Percentiles rank a stretch among this genome's conserved stretches.
phyloP scores from a whole-genome alignment of 768 basidiomycete genomes.

The Suillus sp. region DNA sequence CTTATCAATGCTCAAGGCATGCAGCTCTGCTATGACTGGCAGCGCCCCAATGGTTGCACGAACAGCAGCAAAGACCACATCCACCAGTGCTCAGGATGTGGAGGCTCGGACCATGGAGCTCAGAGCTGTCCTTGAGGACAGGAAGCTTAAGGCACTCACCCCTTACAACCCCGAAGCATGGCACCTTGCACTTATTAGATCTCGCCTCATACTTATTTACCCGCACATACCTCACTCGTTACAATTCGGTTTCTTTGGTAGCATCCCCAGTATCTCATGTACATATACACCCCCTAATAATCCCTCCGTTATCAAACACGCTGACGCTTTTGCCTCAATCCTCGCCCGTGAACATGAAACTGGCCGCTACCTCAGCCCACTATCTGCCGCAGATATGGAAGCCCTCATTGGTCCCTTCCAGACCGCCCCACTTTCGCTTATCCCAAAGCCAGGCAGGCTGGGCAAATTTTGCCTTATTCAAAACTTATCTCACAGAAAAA shows the following conservation, averaged over 20 bases:
- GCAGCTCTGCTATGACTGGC: neutral
- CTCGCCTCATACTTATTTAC: neutral
- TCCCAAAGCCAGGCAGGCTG: slow-evolving; percentile 38
- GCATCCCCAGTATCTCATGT: fast-evolving
- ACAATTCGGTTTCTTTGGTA: neutral
- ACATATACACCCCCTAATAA: neutral
- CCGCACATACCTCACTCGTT: neutral
- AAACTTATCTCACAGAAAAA: slow-evolving; percentile 37
- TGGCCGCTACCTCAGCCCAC: neutral
- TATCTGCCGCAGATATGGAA: slow-evolving; percentile 9
- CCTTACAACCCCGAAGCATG: neutral
- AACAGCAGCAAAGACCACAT: neutral
- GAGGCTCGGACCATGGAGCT: slow-evolving; percentile 17
- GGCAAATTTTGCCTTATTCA: slow-evolving; percentile 38
- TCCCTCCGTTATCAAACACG: neutral
- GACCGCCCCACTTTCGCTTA: slow-evolving; percentile 23
- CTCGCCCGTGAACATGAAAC: neutral
- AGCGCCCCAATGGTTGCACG: neutral
- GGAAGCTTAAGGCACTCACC: neutral
- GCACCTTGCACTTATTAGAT: neutral
- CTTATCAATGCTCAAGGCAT: neutral
- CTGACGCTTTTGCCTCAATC: neutral
- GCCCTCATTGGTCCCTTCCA: slow-evolving; percentile 21
- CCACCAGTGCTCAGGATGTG: slow-evolving; percentile 48
- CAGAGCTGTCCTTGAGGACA: slow-evolving; percentile 9